Conservation (phyloP, 805 yeast species). For the Brettanomyces anomalus region DNA sequence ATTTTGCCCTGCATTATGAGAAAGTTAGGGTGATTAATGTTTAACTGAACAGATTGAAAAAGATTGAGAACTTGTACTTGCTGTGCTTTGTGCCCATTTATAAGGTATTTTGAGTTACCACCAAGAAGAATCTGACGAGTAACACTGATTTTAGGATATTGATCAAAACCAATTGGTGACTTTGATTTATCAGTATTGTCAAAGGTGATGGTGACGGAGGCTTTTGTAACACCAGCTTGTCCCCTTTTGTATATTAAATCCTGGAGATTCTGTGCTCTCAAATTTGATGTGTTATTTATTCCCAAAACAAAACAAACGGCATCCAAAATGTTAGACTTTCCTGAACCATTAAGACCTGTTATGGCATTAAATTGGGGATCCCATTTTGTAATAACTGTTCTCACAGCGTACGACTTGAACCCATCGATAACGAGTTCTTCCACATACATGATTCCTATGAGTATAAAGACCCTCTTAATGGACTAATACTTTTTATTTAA, state of each 20-base stretch:
- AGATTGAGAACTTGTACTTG: slow-evolving; percentile 85
- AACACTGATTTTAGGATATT: slow-evolving; percentile 69
- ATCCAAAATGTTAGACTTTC: slow-evolving; percentile 92
- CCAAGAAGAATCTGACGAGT: slow-evolving; percentile 89
- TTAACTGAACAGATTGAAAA: slow-evolving; percentile 90
- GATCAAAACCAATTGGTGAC: slow-evolving; percentile 84
- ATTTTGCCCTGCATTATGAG: slow-evolving; percentile 98
- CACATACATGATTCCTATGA: slow-evolving; percentile 72
- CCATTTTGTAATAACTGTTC: slow-evolving; percentile 94
- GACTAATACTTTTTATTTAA: too few species aligned
- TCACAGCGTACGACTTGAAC: slow-evolving; percentile 92
- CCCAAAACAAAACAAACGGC: slow-evolving; percentile 98
- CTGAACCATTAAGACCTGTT: slow-evolving; percentile 96
- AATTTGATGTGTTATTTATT: slow-evolving; percentile 88
- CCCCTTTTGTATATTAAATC: slow-evolving; percentile 95
- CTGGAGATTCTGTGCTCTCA: slow-evolving; percentile 86
- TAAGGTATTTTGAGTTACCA: slow-evolving; percentile 72
- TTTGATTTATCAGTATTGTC: slow-evolving; percentile 70
- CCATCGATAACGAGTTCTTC: slow-evolving; percentile 96
- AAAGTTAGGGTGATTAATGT: slow-evolving; percentile 94
- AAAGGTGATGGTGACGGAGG: slow-evolving; percentile 92
- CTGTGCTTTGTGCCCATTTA: slow-evolving; percentile 94
- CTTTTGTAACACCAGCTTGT: slow-evolving; percentile 96
- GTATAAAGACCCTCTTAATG: too few species aligned
- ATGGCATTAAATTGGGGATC: slow-evolving; percentile 95